Base-by-base conservation (phyloP, 2,329 filamentous ascomycete species). In the Hypoxylon sp. region DNA sequence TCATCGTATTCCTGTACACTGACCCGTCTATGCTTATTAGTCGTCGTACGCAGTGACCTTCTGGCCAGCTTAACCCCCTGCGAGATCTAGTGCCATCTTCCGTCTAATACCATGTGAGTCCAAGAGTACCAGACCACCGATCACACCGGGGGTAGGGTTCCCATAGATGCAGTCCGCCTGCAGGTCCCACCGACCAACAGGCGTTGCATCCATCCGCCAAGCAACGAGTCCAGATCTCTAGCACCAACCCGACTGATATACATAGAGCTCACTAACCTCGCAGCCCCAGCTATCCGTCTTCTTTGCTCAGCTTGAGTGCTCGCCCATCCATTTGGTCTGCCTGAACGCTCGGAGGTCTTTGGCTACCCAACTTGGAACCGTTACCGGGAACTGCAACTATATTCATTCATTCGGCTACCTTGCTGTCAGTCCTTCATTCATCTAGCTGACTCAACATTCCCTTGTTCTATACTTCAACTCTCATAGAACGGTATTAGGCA, bases 101-200 rank as follows among this genome's bases (percentile, higher is more conserved):
- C 46, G 23, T 19, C 53, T 14, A 41, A 60, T 51, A 38, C 46
- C 60, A 53, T 58, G 38, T 58, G 30, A 59, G 63, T 56, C 67
- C 36, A 62, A 49, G 43, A 49, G 60, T 57, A 66, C 57, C 41
- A 56, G 32, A 66, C 28, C 59, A 57, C 21, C 38, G 34, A 58
- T 30, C 28, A 17, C 9, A 45, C 32, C 56, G 48, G 52, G 60
- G 60, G 17, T 38, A 28, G 38, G 34, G 32, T 34, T 50, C 53
- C 63, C 45, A 46, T 58, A 65, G 17, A 61, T 60, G 65, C 68
- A 62, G 36, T 48, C 43, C 45, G 43, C 45, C 68, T 70, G 68
- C 68, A 71, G 66, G 66, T 71, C 62, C 68, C 56, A 58, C 63
- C 34, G 46, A 63, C 66, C 58, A 63, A 32, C 63, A 41, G 52